A percentile compares a stretch with the other conserved stretches of the same genome.
phyloP scores from a whole-genome alignment of 306 rosid genomes.

The Macrotyloma uniflorum region DNA sequence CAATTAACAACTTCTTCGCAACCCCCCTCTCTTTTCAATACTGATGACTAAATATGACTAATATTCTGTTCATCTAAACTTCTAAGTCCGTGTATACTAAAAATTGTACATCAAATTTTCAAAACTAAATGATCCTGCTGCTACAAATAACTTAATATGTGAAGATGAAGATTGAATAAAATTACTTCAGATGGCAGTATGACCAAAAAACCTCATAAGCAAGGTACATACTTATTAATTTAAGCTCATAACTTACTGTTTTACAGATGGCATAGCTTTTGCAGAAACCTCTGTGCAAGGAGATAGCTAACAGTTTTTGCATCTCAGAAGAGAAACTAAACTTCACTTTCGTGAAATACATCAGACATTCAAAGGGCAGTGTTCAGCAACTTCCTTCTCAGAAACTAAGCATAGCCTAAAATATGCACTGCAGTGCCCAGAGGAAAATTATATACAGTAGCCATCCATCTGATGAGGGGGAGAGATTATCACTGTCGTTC shows the following conservation, averaged over 20 bases:
- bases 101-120: conserved; percentile 57
- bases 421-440: conserved; percentile 43
- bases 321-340: conserved; percentile 46
- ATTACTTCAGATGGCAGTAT: conserved; percentile 49
- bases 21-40: not conserved
- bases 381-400: conserved; percentile 39
- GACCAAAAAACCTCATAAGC: conserved; percentile 49
- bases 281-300: conserved; percentile 39
- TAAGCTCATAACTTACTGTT: conserved; percentile 41
- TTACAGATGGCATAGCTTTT: conserved; percentile 34
- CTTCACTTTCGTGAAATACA: conserved; percentile 43
- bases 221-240: conserved; percentile 50
- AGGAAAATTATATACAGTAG: conserved; percentile 54
- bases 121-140: conserved; percentile 48
- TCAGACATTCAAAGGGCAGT: conserved; percentile 34
- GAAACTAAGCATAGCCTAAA: conserved; percentile 14
- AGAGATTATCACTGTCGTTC: conserved; percentile 19
- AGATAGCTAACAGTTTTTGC: conserved; percentile 33
- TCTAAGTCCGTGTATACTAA: conserved; percentile 54
- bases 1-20: conserved; percentile 33
- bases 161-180: conserved; percentile 34
- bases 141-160: conserved; percentile 51
- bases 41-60: conserved; percentile 21
- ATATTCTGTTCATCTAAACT: conserved; percentile 29
- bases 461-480: conserved; percentile 34